Conservation (phyloP, 306 rosid genomes). For the Lotus japonicus region DNA sequence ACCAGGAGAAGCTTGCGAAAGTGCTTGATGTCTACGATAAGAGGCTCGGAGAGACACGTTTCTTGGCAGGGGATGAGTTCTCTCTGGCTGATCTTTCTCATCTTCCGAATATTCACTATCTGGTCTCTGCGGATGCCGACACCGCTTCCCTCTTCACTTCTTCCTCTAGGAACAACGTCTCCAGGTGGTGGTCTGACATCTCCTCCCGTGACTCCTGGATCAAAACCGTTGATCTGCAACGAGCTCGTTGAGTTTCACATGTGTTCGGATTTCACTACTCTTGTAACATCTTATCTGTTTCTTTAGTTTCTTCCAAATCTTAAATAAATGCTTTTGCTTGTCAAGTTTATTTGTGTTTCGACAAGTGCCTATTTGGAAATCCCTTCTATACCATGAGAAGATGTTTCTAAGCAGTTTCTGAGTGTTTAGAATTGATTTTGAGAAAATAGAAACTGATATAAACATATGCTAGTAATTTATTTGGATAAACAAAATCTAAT, state of each 20-base stretch:
- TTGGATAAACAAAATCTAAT: too few species aligned
- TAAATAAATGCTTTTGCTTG: not conserved
- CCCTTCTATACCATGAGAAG: too few species aligned
- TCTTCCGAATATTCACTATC: conserved; percentile 67
- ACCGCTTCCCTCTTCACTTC: conserved; percentile 36
- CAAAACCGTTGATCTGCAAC: conserved; percentile 50
- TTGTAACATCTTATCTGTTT: too few species aligned
- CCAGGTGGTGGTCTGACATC: conserved; percentile 83
- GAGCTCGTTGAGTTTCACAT: not conserved
- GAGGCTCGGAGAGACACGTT: conserved; percentile 51
- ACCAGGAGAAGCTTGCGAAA: conserved; percentile 48
- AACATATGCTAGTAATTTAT: too few species aligned
- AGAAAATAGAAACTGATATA: too few species aligned
- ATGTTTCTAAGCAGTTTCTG: too few species aligned
- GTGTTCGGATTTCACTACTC: too few species aligned
- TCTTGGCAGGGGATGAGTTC: conserved; percentile 71
- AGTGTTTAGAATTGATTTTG: too few species aligned
- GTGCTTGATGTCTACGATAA: conserved; percentile 65
- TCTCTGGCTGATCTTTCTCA: conserved; percentile 86
- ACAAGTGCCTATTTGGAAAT: too few species aligned
- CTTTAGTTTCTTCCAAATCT: too few species aligned
- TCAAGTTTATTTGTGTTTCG: too few species aligned
- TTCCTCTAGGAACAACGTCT: conserved; percentile 41
- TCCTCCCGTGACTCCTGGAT: conserved; percentile 65
- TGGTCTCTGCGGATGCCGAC: conserved; percentile 28